A percentile compares a stretch with the other conserved stretches of the same genome.
phyloP scores from a whole-genome alignment of 208 protist genomes.

The Acanthamoeba royreba region DNA sequence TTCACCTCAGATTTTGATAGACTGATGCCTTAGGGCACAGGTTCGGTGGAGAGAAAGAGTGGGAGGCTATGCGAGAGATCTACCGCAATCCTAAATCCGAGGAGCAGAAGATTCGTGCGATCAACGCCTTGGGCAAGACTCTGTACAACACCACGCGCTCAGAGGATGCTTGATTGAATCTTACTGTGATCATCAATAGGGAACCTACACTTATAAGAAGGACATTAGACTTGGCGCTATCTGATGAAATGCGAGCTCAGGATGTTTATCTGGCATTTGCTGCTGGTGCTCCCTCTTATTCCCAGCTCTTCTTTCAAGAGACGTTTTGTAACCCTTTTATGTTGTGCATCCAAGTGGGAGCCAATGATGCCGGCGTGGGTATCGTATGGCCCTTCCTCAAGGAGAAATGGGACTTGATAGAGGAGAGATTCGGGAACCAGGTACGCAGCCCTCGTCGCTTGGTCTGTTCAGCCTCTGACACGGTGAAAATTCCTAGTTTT shows the following conservation, averaged over 20 bases:
- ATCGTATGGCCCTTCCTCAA: constrained; percentile 27
- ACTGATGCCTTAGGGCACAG: too few species aligned
- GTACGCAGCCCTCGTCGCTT: background rate
- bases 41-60: constrained; percentile 36
- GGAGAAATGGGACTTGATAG: background rate
- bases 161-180: too few species aligned
- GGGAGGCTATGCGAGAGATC: constrained; percentile 6
- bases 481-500: background rate
- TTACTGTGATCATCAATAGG: too few species aligned
- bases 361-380: background rate
- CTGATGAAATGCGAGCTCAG: constrained; percentile 22
- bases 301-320: too few species aligned
- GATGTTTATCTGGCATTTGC: background rate
- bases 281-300: background rate
- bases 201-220: background rate
- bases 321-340: too few species aligned
- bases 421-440: background rate
- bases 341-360: background rate
- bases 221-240: constrained; percentile 9
- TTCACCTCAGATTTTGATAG: too few species aligned
- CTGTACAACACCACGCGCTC: background rate
- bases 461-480: background rate
- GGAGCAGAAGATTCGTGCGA: background rate
- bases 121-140: constrained; percentile 3
- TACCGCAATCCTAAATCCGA: constrained; percentile 8